Percentiles rank a stretch among this genome's conserved stretches.
Conservation (phyloP, 2,329 filamentous ascomycete genomes). For the Colletotrichum lindemuthianum region DNA sequence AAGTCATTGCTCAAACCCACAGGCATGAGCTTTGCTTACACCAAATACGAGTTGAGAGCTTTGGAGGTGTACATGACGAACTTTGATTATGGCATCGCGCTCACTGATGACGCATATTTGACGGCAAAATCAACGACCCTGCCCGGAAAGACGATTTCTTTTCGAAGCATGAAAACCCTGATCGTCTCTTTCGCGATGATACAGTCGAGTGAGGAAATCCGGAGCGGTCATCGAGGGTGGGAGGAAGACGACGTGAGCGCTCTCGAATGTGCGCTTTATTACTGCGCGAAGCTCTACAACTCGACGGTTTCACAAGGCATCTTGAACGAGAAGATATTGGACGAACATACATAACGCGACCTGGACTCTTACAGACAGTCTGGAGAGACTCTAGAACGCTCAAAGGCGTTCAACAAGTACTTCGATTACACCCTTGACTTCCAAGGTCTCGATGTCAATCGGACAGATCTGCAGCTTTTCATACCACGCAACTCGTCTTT, state of each 20-base stretch:
- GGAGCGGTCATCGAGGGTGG: background rate
- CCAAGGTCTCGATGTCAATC: background rate
- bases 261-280: constrained; percentile 6
- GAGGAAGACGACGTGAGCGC: background rate
- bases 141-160: constrained; percentile 11
- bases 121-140: constrained; percentile 2
- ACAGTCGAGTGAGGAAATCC: background rate
- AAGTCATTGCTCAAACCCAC: too few relatives aligned
- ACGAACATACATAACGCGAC: background rate
- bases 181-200: background rate
- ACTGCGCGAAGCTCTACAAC: constrained; percentile 4
- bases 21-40: background rate
- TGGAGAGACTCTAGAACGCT: background rate
- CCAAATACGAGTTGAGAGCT: background rate
- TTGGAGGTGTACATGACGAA: background rate
- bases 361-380: background rate
- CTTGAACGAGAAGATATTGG: background rate
- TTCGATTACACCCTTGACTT: constrained; percentile 5
- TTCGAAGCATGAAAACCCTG: background rate
- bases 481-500: background rate
- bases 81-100: background rate
- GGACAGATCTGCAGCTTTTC: constrained; percentile 6
- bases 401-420: background rate
- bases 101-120: background rate
- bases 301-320: background rate